Evolutionary conservation across 768 basidiomycete species (phyloP).

Genomic region (Leucosporidium creatinivorum): DNA sequence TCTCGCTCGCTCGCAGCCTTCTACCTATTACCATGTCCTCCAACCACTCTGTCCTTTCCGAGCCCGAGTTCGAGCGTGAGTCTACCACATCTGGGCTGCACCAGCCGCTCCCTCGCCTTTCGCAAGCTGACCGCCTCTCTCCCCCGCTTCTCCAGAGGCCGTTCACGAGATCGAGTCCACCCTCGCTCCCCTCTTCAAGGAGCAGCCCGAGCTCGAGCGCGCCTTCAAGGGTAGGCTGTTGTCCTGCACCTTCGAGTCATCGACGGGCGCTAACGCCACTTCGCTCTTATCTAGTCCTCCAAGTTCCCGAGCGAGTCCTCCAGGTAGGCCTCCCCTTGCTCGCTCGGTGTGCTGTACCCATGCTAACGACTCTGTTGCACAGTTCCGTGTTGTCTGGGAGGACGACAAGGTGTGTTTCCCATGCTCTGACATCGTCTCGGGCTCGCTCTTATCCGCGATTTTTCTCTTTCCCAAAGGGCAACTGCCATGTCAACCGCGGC

Average conservation of each 20-base stretch:
- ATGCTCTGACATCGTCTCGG: background rate
- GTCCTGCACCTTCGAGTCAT: background rate
- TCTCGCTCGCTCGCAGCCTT: background rate
- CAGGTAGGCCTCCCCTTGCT: constrained; percentile 18
- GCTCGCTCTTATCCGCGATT: background rate
- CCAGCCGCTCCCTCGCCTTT: background rate
- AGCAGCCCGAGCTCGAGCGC: constrained; percentile 61
- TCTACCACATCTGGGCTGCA: background rate
- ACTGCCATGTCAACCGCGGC: constrained; percentile 61
- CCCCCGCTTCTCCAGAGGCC: constrained; percentile 45
- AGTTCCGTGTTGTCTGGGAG: constrained; percentile 74
- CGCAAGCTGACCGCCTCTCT: background rate
- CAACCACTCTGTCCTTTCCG: constrained; percentile 37
- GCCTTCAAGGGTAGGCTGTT: constrained; percentile 54
- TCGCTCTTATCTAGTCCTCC: constrained; percentile 37
- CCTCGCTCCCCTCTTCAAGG: constrained; percentile 57
- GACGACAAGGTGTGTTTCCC: constrained; percentile 47
- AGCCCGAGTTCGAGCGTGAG: constrained; percentile 60
- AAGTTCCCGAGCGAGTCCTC: constrained; percentile 47
- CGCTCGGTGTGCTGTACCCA: constrained; percentile 40
- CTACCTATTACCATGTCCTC: background rate
- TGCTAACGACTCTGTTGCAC: constrained; percentile 41
- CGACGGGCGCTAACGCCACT: constrained; percentile 7
- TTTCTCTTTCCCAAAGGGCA: constrained; percentile 42
- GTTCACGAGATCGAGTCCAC: constrained; percentile 59